phyloP scores from a whole-genome alignment of 176 grass and related monocot species.

The Hyparrhenia diplandra region DNA sequence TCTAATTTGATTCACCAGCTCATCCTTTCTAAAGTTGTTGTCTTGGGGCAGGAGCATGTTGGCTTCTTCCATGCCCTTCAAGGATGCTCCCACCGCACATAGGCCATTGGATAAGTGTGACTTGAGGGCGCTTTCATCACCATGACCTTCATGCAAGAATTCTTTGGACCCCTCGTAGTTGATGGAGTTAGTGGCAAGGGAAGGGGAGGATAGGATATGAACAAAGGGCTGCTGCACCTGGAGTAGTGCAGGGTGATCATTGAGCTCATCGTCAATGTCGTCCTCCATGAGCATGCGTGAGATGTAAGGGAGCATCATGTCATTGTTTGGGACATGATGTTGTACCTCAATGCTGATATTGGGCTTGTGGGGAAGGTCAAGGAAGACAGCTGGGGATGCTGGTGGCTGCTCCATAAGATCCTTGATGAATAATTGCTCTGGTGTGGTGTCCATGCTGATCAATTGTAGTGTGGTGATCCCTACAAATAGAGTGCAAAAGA shows the following conservation, averaged over 20 bases:
- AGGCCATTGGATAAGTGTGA: too few relatives aligned
- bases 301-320: constrained; percentile 24
- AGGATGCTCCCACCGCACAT: too few relatives aligned
- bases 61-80: too few relatives aligned
- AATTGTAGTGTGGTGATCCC: background rate
- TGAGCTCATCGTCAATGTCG: constrained; percentile 24
- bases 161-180: too few relatives aligned
- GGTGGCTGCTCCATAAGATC: background rate
- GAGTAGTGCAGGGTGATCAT: constrained; percentile 22
- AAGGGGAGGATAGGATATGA: constrained; percentile 15
- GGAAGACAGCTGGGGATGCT: background rate
- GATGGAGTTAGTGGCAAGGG: background rate
- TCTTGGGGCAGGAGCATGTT: too few relatives aligned
- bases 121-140: too few relatives aligned
- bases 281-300: constrained; percentile 38
- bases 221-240: constrained; percentile 32
- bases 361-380: background rate
- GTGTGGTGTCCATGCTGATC: background rate
- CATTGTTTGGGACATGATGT: background rate
- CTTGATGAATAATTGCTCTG: too few relatives aligned
- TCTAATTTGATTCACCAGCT: too few relatives aligned
- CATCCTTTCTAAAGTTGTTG: too few relatives aligned
- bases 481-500: too few relatives aligned
- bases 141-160: too few relatives aligned
- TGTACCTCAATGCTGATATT: background rate